Base-by-base conservation (phyloP, 352 stramenopile species). In the Phytophthora aleatoria region DNA sequence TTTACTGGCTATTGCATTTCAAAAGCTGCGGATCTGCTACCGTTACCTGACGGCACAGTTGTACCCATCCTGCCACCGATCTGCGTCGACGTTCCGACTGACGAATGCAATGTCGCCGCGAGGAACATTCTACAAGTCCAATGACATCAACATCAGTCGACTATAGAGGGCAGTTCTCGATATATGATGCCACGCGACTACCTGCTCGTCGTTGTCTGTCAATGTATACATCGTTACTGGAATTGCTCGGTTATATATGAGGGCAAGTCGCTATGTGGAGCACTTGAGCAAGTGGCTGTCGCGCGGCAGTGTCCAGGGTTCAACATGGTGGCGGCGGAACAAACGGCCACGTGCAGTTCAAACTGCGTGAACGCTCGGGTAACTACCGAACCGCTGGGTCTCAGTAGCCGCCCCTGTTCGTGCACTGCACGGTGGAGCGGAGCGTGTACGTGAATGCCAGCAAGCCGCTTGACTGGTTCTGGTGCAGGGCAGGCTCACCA, bases 1-100 rank as follows among this genome's bases (percentile, higher is more conserved):
- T 61, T 51, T 5, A 41, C 36, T 27, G 12, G 24, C n/a, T 53
- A 74, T 71, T 74, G 56, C 61, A 43, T 72, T 69, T 72, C 42
- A 63, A 41, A 24, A 56, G 61, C 7, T 49, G 11, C 10, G 20
- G 12, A 4, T 11, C 1, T 12, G 2, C 49, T 66, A 9, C n/a
- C 20, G 42, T 33, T 41, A 60, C 43, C 38, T 26, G 10, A 43
- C 20, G 8, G 13, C 5, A 30, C 26, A 51, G 12, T 27, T 16
- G 15, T 27, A 62, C 60, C 3, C 1, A 12, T 47, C 33, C 2
- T 49, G 61, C 26, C 41, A 31, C 39, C 39, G 38, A 57, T 20
- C 20, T 20, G 20, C 20, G 20, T 20, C 20, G 20, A 20, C 20
- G 20, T 20, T 20, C 20, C 20, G 20, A 20, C 20, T 20, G 20